These are phyloP conservation scores for Orychophragmus violaceus DNA, from an alignment of 345 rosid genomes.

Conservation along the genomic window DNA sequence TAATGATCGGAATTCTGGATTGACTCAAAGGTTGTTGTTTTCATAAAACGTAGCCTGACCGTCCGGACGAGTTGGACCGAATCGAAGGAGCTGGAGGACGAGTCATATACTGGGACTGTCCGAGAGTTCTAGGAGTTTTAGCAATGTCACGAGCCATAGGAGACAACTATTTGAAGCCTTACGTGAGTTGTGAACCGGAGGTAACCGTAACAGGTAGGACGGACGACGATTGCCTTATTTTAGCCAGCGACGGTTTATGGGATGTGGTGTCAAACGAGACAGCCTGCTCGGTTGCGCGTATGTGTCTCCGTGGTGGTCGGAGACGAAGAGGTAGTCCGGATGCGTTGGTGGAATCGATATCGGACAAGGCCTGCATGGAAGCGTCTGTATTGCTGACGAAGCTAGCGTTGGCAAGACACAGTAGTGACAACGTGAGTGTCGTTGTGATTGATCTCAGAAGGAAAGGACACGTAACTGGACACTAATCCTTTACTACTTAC, in stretches of 20 bases:
- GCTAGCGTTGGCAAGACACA: conserved; percentile 70
- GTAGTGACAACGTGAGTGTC: conserved; percentile 78
- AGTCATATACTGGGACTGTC: conserved; percentile 77
- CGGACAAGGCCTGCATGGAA: conserved; percentile 58
- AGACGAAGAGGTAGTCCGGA: not conserved
- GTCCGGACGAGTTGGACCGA: conserved; percentile 70
- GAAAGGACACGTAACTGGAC: conserved; percentile 11
- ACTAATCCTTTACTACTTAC: not conserved
- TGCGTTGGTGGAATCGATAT: not conserved
- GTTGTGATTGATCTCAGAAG: conserved; percentile 74
- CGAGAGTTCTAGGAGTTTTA: conserved; percentile 69
- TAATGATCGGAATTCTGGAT: not conserved
- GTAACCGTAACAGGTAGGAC: conserved; percentile 54
- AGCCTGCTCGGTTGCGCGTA: conserved; percentile 63
- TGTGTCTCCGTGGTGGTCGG: conserved; percentile 44
- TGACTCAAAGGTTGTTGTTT: not conserved
- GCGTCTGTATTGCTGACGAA: conserved; percentile 77
- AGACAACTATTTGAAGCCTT: conserved; percentile 80
- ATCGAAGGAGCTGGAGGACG: conserved; percentile 77
- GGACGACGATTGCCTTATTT: conserved; percentile 62
- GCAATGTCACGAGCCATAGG: conserved; percentile 93
- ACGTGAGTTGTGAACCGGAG: conserved; percentile 74
- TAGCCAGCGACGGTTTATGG: conserved; percentile 88
- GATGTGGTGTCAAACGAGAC: conserved; percentile 86
- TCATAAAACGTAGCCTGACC: conserved; percentile 58